Base-by-base conservation (phyloP, 176 grass and related monocot genomes). In the Chrysopogon serrulatus region DNA sequence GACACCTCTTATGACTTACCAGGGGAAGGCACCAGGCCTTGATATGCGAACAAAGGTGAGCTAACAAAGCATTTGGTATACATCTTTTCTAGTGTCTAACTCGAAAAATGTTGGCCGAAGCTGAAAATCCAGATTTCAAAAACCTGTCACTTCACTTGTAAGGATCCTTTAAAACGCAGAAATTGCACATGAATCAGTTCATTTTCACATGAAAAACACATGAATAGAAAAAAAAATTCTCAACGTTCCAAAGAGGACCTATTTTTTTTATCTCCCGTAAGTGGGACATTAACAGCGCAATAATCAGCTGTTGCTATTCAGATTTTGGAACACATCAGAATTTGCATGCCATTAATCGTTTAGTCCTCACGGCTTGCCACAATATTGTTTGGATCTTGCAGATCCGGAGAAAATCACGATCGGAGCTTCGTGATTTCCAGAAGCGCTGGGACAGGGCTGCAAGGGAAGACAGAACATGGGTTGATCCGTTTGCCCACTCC, bases 381-480 rank as follows among this genome's bases (percentile, higher is more conserved):
- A 83, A 61, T 59, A 54, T 75, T 30, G 37, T n/a, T 48, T 49
- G 63, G 5, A 34, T 26, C 48, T 26, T 17, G 14, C 64, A 94
- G 92, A 36, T 92, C 65, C 84, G 92, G 78, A 91, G 90, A 86
- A 86, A 73, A 80, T 86, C 92, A 13, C 53, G 82, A 23, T 42
- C 73, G 3, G 92, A 96, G 84, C 91, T 93, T 82, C 70, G 66
- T 33, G 71, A 75, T 70, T 93, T 96, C 42, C 86, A 93, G 77
- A 88, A 86, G 70, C 77, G 94, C 13, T 96, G 94, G 94, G 75
- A 93, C 34, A 64, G 79, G 31, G 94, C 94, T 6, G 11, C 80
- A 24, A 93, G 77, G 76, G 94, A 93, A 87, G 91, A 91, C 35
- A 66, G 76, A 72, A 71, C 60, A 37, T 96, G 94, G 94, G 61